Percentiles rank a stretch among this genome's conserved stretches.
Conservation (phyloP, 2,329 filamentous ascomycete genomes). For the Hortaea werneckii region DNA sequence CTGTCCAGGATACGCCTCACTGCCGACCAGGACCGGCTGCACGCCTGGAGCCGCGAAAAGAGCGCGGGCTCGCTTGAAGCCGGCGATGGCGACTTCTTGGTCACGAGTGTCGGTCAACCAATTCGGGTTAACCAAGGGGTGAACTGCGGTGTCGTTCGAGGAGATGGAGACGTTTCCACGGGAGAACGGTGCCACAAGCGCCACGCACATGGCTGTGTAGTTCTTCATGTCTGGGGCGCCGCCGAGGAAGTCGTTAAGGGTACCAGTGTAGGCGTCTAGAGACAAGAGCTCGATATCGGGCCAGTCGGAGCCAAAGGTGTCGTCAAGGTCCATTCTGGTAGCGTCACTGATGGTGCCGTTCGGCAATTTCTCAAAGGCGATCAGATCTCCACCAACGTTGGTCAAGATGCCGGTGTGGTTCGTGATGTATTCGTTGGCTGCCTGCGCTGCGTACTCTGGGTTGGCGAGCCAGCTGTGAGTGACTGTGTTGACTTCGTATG, state of each 20-base stretch:
- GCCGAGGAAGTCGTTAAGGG: not conserved
- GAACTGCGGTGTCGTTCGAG: not conserved
- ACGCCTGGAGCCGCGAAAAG: slow-evolving; percentile 1
- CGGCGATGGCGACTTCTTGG: slow-evolving; percentile 3
- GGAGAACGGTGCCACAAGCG: slow-evolving; percentile 32
- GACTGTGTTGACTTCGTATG: not conserved
- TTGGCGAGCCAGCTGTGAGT: not conserved
- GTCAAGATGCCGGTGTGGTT: not conserved
- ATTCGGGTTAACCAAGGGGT: not conserved
- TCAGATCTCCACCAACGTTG: slow-evolving; percentile 1
- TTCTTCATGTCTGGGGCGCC: slow-evolving; percentile 1
- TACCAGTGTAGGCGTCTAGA: not conserved
- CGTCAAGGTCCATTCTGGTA: not conserved
- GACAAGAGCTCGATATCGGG: slow-evolving; percentile 3
- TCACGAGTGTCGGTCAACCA: slow-evolving; percentile 34
- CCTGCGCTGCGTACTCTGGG: not conserved
- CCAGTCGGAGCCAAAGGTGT: slow-evolving; percentile 4
- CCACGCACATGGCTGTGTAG: slow-evolving; percentile 48
- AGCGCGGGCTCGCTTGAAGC: slow-evolving; percentile 2
- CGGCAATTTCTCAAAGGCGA: slow-evolving; percentile 2
- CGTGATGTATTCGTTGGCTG: not conserved
- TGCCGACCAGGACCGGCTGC: not conserved
- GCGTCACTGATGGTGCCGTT: not conserved
- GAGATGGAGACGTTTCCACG: slow-evolving; percentile 4
- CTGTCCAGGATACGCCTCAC: slow-evolving; percentile 5